phyloP scores from a whole-genome alignment of 106 monocot species.

The Amphibolis antarctica region DNA sequence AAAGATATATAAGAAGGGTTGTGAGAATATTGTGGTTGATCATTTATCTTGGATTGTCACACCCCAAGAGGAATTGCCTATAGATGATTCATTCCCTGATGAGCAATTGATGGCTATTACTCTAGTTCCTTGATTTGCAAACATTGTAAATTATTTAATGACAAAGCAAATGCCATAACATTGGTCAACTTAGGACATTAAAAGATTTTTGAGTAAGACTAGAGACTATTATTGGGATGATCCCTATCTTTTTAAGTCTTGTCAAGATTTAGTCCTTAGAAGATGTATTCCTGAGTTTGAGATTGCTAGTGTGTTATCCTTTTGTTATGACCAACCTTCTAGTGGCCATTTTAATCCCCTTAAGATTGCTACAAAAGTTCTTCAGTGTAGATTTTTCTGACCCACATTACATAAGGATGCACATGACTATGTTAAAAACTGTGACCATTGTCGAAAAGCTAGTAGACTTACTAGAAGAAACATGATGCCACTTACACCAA shows the following conservation, averaged over 20 bases:
- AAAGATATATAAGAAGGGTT: not conserved
- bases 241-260: not conserved
- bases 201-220: not conserved
- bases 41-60: not conserved
- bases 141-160: conserved; percentile 1
- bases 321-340: conserved; percentile 2
- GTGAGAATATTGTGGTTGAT: not conserved
- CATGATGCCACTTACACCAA: not conserved
- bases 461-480: not conserved
- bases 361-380: not conserved
- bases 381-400: conserved; percentile 4
- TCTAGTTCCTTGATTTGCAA: not conserved
- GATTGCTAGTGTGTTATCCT: not conserved
- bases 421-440: not conserved
- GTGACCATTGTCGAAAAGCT: not conserved
- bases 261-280: not conserved
- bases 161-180: not conserved
- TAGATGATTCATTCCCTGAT: not conserved
- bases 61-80: not conserved
- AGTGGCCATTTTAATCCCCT: not conserved
- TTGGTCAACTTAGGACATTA: not conserved
- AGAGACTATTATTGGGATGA: not conserved
- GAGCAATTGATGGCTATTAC: not conserved
- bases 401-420: not conserved
- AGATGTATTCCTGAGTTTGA: not conserved